Conservation (phyloP, 202 grass and related monocot genomes). For the Schoenoplectus tabernaemontani region DNA sequence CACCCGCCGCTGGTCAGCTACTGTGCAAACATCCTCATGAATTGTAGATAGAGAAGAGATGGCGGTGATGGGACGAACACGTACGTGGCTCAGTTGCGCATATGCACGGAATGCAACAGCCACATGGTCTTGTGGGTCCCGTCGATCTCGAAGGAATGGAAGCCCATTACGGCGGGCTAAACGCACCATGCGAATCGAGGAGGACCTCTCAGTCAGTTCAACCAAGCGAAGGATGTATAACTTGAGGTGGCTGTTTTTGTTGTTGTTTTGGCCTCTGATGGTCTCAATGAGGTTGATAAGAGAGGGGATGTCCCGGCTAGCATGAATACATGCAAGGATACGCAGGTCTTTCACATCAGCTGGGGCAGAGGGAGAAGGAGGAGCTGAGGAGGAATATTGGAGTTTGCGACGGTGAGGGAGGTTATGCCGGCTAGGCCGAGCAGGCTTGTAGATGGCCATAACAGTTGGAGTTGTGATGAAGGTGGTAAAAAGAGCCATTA, state of each 20-base stretch:
- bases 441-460: slow-evolving; percentile 84
- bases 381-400: slow-evolving; percentile 32
- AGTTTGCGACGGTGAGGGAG: slow-evolving; percentile 65
- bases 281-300: slow-evolving; percentile 71
- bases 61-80: slow-evolving; percentile 56
- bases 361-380: slow-evolving; percentile 18
- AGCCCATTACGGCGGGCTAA: slow-evolving; percentile 46
- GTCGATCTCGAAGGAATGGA: slow-evolving; percentile 29
- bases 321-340: slow-evolving; percentile 49
- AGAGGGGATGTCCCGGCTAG: slow-evolving; percentile 43
- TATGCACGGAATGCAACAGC: slow-evolving; percentile 64
- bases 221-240: slow-evolving; percentile 80
- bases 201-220: slow-evolving; percentile 73
- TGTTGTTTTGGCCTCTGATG: slow-evolving; percentile 43
- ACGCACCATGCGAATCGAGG: slow-evolving; percentile 66
- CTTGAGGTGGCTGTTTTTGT: slow-evolving; percentile 36
- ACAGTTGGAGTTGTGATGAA: slow-evolving; percentile 80
- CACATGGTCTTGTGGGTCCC: slow-evolving; percentile 36
- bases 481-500: slow-evolving; percentile 81
- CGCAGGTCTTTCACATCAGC: slow-evolving; percentile 38
- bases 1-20: slow-evolving; percentile 64
- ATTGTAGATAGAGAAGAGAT: slow-evolving; percentile 73
- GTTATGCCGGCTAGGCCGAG: slow-evolving; percentile 22
- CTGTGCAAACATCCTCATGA: slow-evolving; percentile 69
- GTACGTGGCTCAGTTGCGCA: slow-evolving; percentile 59